A percentile compares a stretch with the other conserved stretches of the same genome.
These are phyloP conservation scores for Magnusiomyces paraingens DNA, from an alignment of 1,139 yeast genomes.

Conservation along the genomic window DNA sequence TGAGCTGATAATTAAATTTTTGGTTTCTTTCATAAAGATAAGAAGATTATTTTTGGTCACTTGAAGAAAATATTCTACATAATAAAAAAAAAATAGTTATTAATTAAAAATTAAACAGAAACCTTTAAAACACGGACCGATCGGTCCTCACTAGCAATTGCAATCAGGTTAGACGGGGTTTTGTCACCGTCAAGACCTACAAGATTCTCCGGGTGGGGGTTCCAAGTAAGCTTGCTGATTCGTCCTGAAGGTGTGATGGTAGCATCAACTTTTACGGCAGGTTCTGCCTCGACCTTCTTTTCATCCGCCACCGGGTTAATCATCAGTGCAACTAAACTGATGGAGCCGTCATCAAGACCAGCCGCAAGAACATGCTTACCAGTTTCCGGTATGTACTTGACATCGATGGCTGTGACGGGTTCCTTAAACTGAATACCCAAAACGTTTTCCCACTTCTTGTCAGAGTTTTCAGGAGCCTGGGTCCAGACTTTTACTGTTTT, in stretches of 20 bases:
- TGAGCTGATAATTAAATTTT: no score
- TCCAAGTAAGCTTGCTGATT: constrained; percentile 59
- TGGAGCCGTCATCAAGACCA: constrained; percentile 67
- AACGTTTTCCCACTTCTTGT: constrained; percentile 17
- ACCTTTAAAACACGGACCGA: constrained; percentile 39
- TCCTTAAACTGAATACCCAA: constrained; percentile 28
- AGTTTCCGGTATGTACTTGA: constrained; percentile 31
- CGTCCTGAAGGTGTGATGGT: constrained; percentile 49
- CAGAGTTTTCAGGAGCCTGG: constrained; percentile 17
- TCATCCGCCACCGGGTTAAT: constrained; percentile 16
- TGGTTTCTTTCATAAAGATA: no score
- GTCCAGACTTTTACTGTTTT: constrained; percentile 71
- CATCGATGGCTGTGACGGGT: constrained; percentile 71
- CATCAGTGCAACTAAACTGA: constrained; percentile 31
- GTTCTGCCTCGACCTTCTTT: constrained; percentile 18
- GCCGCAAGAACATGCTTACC: constrained; percentile 44
- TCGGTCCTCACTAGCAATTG: constrained; percentile 63
- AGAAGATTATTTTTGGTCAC: no score
- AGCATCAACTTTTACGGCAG: constrained; percentile 30
- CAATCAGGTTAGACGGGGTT: constrained; percentile 37
- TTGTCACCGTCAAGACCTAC: neutral
- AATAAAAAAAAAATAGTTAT: no score
- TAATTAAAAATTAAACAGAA: neutral
- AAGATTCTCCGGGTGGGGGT: constrained; percentile 22
- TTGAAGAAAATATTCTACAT: no score